These are phyloP conservation scores for Gracilaria caudata DNA, from an alignment of 23 red algal species.

Conservation along the genomic window DNA sequence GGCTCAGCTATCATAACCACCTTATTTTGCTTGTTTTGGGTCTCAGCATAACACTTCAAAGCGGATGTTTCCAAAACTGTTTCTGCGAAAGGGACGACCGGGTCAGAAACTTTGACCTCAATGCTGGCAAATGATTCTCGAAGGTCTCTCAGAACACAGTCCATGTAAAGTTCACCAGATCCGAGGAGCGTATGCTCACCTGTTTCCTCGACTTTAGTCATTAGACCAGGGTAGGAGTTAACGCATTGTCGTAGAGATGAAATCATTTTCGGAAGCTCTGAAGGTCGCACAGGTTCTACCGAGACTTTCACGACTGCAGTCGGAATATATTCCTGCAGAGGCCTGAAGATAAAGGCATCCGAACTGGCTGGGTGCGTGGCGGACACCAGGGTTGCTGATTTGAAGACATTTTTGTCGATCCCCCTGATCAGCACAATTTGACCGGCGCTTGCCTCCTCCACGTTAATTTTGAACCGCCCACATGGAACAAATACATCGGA, in stretches of 20 bases:
- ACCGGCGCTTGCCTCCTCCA: constrained; percentile 64
- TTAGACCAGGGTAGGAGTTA: constrained; percentile 75
- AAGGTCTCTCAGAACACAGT: constrained; percentile 83
- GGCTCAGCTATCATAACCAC: constrained; percentile 89
- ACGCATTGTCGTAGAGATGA: constrained; percentile 71
- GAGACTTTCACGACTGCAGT: constrained; percentile 71
- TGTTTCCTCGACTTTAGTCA: constrained; percentile 88
- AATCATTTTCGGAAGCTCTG: constrained; percentile 89
- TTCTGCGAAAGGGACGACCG: constrained; percentile 81
- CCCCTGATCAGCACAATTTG: constrained; percentile 76
- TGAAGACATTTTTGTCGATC: constrained; percentile 71
- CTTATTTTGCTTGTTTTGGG: constrained; percentile 83
- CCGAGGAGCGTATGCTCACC: constrained; percentile 92
- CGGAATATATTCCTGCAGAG: constrained; percentile 51
- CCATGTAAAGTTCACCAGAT: constrained; percentile 88
- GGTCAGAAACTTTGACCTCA: constrained; percentile 88
- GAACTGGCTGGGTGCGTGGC: constrained; percentile 30
- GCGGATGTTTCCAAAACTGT: constrained; percentile 72
- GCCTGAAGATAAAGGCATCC: constrained; percentile 38
- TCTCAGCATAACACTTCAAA: constrained; percentile 74
- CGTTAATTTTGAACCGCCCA: constrained; percentile 71
- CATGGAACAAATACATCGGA: constrained; percentile 63
- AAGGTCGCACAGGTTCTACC: constrained; percentile 83
- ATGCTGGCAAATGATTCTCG: constrained; percentile 71
- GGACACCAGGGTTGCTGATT: constrained; percentile 76